Evolutionary conservation across 2,329 filamentous ascomycete genomes (phyloP).

Genomic region (Lasiodiplodia sp.): DNA sequence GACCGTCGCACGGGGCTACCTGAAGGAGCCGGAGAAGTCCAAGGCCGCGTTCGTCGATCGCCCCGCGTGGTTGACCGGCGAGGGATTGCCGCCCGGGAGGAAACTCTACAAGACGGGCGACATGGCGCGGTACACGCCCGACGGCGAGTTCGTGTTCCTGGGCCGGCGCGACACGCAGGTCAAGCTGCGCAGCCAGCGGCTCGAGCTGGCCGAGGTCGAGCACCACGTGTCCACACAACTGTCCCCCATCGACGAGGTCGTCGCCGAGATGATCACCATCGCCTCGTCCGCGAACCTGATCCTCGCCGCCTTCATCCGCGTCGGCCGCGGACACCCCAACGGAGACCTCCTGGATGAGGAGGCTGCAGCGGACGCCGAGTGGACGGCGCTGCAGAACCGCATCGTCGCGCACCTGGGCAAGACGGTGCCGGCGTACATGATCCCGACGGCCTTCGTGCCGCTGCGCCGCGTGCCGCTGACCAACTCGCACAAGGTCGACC

Average conservation of each 20-base stretch:
- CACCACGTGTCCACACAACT: slow-evolving; percentile 43
- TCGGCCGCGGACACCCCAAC: slow-evolving; percentile 49
- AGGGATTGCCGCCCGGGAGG: slow-evolving; percentile 20
- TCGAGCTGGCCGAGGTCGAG: slow-evolving; percentile 9
- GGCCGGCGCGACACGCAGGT: slow-evolving; percentile 41
- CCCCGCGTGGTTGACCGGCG: not conserved
- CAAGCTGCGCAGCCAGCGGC: not conserved
- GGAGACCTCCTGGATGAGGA: slow-evolving; percentile 46
- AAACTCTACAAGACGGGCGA: slow-evolving; percentile 30
- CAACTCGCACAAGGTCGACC: slow-evolving; percentile 47
- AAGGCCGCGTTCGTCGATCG: slow-evolving; percentile 41
- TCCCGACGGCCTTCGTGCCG: not conserved
- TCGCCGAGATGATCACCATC: not conserved
- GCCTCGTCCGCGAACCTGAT: not conserved
- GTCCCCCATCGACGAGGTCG: not conserved
- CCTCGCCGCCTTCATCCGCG: slow-evolving; percentile 38
- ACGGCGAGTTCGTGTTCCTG: slow-evolving; percentile 45
- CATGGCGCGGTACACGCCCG: slow-evolving; percentile 36
- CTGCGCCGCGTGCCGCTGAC: slow-evolving; percentile 42
- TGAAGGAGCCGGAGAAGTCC: slow-evolving; percentile 43
- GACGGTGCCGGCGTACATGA: slow-evolving; percentile 3
- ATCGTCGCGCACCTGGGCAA: not conserved
- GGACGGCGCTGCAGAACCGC: not conserved
- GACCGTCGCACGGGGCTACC: slow-evolving; percentile 43
- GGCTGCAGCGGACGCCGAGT: not conserved